Percentiles rank a stretch among this genome's conserved stretches.
phyloP scores from a whole-genome alignment of 257 asterid genomes.

The Penstemon davidsonii region DNA sequence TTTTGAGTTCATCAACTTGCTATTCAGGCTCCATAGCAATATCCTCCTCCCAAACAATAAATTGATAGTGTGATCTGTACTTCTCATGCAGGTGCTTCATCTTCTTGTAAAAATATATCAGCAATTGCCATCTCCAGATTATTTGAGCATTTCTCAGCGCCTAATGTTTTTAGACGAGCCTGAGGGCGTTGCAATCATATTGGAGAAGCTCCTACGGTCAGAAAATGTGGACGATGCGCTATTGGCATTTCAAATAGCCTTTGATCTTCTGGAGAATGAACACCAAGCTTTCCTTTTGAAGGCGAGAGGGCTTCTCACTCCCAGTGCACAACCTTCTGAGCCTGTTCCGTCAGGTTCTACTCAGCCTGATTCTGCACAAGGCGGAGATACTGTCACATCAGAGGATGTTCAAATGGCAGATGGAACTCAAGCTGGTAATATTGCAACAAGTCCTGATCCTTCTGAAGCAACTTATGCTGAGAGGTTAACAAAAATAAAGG shows the following conservation, averaged over 20 bases:
- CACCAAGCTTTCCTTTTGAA: constrained; percentile 87
- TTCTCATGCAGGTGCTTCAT: constrained; percentile 64
- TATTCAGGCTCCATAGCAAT: neutral
- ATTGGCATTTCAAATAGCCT: constrained; percentile 89
- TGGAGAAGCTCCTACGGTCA: constrained; percentile 76
- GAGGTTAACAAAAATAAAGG: constrained; percentile 64
- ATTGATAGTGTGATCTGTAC: neutral
- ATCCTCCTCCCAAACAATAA: neutral
- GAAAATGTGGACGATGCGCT: constrained; percentile 77
- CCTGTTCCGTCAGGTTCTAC: constrained; percentile 43
- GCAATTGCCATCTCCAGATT: constrained; percentile 89
- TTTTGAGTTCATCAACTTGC: constrained; percentile 18
- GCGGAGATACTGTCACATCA: constrained; percentile 37
- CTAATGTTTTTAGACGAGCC: constrained; percentile 94
- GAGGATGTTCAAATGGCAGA: constrained; percentile 76
- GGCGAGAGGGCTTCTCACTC: constrained; percentile 66
- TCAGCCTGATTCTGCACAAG: constrained; percentile 27
- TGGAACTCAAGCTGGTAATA: constrained; percentile 46
- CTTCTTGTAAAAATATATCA: constrained; percentile 81
- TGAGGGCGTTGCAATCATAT: constrained; percentile 68
- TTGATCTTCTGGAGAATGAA: constrained; percentile 90
- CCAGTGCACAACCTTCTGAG: constrained; percentile 54
- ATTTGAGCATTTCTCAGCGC: constrained; percentile 87
- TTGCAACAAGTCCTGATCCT: constrained; percentile 42
- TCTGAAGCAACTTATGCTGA: constrained; percentile 67